Conservation (phyloP, 2,329 filamentous ascomycete genomes). For the Neonectria magnoliae region DNA sequence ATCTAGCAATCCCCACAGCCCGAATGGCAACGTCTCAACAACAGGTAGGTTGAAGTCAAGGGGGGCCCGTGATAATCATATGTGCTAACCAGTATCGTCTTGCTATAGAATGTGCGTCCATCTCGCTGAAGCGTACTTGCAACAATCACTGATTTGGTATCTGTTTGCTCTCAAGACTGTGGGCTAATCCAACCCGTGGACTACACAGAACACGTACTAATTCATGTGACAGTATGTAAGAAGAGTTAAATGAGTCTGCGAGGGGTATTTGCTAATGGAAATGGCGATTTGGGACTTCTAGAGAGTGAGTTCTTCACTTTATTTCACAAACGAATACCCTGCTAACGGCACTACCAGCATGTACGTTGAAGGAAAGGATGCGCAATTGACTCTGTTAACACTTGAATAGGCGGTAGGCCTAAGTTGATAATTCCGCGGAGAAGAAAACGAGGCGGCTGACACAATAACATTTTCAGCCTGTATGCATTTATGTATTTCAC, state of each 20-base stretch:
- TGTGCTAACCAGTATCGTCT: neutral
- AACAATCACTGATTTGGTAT: neutral
- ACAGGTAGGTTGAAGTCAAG: constrained; percentile 1
- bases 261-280: neutral
- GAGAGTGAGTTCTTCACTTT: neutral
- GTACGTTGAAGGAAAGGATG: neutral
- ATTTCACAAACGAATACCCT: neutral
- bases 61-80: neutral
- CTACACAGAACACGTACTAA: neutral
- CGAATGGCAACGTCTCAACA: constrained; percentile 5
- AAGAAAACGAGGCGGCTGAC: neutral
- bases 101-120: neutral
- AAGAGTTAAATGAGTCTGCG: neutral
- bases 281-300: neutral
- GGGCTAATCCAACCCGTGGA: neutral
- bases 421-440: neutral
- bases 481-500: neutral
- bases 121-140: neutral
- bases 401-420: neutral
- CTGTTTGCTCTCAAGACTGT: neutral
- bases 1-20: neutral
- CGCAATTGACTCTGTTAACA: neutral
- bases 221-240: constrained; percentile 5
- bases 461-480: neutral
- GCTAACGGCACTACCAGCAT: neutral